Conservation (phyloP, 2,329 filamentous ascomycete species). For the Scytalidium sp. region DNA sequence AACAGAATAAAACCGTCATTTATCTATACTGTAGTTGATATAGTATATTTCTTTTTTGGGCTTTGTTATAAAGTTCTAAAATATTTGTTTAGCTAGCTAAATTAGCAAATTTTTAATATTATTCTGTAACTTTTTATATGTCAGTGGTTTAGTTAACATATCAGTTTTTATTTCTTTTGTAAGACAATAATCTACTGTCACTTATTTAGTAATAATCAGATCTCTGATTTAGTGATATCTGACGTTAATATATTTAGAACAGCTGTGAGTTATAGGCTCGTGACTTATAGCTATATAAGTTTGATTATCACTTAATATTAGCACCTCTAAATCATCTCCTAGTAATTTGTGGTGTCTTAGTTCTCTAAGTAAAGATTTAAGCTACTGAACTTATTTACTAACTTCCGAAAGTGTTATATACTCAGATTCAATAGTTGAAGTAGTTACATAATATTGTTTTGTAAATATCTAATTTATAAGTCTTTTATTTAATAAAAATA, state of each 20-base stretch:
- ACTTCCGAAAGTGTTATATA: slow-evolving; percentile 10
- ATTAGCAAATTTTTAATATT: too few relatives aligned
- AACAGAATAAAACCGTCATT: too few relatives aligned
- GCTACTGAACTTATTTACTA: slow-evolving; percentile 6
- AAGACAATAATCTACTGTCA: background rate
- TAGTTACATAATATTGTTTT: slow-evolving; percentile 11
- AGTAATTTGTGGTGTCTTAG: background rate
- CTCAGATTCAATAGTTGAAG: slow-evolving; percentile 13
- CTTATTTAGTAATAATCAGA: background rate
- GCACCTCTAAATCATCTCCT: background rate
- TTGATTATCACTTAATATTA: slow-evolving; percentile 1
- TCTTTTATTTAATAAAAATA: slow-evolving; percentile 9
- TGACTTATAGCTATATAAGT: background rate
- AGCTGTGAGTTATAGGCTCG: background rate
- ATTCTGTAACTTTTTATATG: too few relatives aligned
- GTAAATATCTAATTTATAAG: slow-evolving; percentile 7
- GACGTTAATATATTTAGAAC: slow-evolving; percentile 2
- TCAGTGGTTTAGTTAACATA: background rate
- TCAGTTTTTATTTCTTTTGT: background rate
- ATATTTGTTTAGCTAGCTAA: too few relatives aligned
- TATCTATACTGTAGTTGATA: too few relatives aligned
- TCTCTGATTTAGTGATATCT: background rate
- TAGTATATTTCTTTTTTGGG: too few relatives aligned
- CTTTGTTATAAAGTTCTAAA: too few relatives aligned
- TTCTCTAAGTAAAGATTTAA: slow-evolving; percentile 3